Conservation (phyloP, 441 rosid genomes). For the Viola pubescens region DNA sequence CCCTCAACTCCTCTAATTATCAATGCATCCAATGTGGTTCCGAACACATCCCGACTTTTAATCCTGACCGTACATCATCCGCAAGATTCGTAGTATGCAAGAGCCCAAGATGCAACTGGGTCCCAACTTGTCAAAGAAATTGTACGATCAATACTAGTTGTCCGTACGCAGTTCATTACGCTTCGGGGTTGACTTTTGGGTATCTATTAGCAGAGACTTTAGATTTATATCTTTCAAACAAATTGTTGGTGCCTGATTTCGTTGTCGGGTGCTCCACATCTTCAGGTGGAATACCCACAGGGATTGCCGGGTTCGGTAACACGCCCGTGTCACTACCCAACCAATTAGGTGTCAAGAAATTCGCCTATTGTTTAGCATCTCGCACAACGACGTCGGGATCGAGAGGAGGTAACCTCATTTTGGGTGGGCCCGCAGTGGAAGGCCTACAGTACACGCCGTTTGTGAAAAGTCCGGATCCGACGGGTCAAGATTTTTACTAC, state of each 20-base stretch:
- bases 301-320: constrained; percentile 83
- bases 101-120: constrained; percentile 50
- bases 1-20: constrained; percentile 38
- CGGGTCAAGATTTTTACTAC: constrained; percentile 50
- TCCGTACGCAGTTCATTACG: constrained; percentile 58
- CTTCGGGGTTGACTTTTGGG: constrained; percentile 68
- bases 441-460: constrained; percentile 66
- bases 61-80: constrained; percentile 54
- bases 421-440: too few species aligned
- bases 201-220: constrained; percentile 46
- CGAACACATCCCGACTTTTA: constrained; percentile 35
- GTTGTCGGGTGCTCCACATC: constrained; percentile 66
- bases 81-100: constrained; percentile 46
- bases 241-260: constrained; percentile 35
- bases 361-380: constrained; percentile 68
- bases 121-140: constrained; percentile 27
- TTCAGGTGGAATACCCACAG: constrained; percentile 63
- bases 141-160: constrained; percentile 50
- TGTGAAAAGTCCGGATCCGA: constrained; percentile 37
- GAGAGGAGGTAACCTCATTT: too few species aligned
- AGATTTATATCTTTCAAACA: constrained; percentile 26
- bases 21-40: constrained; percentile 47
- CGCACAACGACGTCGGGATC: constrained; percentile 15
- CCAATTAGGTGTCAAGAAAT: constrained; percentile 55
- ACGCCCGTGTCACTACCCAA: constrained; percentile 51